These are phyloP conservation scores for Mucor irregularis DNA, from an alignment of 371 early-diverging fungal species.

Conservation along the genomic window DNA sequence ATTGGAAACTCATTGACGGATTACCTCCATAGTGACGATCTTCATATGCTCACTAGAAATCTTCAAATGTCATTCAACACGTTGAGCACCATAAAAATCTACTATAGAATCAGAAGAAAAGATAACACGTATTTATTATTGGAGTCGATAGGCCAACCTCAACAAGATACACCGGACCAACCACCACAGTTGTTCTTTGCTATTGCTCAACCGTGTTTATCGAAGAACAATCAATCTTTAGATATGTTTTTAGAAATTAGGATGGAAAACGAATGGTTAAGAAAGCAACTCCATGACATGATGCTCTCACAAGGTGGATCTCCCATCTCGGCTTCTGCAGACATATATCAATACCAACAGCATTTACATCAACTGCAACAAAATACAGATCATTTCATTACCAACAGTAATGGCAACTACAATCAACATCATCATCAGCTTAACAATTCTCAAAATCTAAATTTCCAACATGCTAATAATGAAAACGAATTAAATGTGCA, in stretches of 20 bases:
- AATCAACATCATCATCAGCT: too few relatives aligned
- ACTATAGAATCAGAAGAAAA: conserved; percentile 46
- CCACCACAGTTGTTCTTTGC: conserved; percentile 37
- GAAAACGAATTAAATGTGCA: too few relatives aligned
- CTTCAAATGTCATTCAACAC: conserved; percentile 32
- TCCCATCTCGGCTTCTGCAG: not conserved
- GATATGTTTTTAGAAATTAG: conserved; percentile 48
- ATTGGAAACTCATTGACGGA: conserved; percentile 46
- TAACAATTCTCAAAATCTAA: too few relatives aligned
- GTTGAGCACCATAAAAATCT: conserved; percentile 24
- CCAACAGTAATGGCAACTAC: too few relatives aligned
- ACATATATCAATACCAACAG: not conserved
- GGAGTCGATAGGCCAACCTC: conserved; percentile 46
- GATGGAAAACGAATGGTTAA: conserved; percentile 45
- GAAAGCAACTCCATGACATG: conserved; percentile 23
- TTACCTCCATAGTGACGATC: conserved; percentile 57
- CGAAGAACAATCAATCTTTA: conserved; percentile 32
- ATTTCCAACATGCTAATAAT: too few relatives aligned
- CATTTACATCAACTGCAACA: too few relatives aligned
- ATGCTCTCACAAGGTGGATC: not conserved
- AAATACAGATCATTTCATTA: too few relatives aligned
- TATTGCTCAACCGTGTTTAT: conserved; percentile 45
- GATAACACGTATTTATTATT: conserved; percentile 42
- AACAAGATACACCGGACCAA: not conserved
- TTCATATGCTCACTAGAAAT: conserved; percentile 40